phyloP scores from a whole-genome alignment of 768 basidiomycete species.

The Sporobolomyces pararoseus region DNA sequence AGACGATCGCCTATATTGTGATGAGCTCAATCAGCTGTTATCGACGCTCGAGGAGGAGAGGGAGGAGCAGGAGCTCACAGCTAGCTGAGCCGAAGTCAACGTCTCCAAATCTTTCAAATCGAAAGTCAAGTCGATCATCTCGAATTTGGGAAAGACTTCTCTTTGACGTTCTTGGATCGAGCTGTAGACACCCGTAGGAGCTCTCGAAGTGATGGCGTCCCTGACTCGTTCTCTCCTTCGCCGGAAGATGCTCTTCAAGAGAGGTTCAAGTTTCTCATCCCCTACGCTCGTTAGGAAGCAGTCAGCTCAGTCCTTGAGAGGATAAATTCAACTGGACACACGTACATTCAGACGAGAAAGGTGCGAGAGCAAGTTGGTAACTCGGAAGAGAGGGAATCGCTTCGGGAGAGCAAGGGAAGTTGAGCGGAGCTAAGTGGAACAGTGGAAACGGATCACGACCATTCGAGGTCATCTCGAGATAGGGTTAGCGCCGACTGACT shows the following conservation, averaged over 20 bases:
- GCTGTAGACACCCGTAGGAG: slow-evolving; percentile 6
- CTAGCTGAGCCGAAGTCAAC: slow-evolving; percentile 26
- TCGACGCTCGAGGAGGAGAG: too few relatives aligned
- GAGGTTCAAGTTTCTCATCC: not conserved
- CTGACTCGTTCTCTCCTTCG: not conserved
- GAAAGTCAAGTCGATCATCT: slow-evolving; percentile 21
- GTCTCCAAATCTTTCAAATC: not conserved
- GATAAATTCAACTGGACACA: too few relatives aligned
- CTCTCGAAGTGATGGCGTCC: not conserved
- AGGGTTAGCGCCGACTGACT: too few relatives aligned
- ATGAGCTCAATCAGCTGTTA: too few relatives aligned
- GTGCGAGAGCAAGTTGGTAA: slow-evolving; percentile 21
- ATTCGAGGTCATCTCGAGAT: not conserved
- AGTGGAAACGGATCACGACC: slow-evolving; percentile 29
- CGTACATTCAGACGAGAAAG: not conserved
- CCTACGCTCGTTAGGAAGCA: not conserved
- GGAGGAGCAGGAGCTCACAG: slow-evolving; percentile 1
- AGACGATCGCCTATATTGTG: slow-evolving; percentile 18
- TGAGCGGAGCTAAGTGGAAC: slow-evolving; percentile 23
- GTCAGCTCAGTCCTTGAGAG: too few relatives aligned
- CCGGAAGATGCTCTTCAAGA: slow-evolving; percentile 19
- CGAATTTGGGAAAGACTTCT: slow-evolving; percentile 4
- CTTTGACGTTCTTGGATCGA: not conserved
- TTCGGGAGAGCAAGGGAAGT: not conserved
- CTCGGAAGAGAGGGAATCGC: not conserved